Evolutionary conservation across 371 early-diverging fungal genomes (phyloP).

Genomic region (Mortierella sp.): DNA sequence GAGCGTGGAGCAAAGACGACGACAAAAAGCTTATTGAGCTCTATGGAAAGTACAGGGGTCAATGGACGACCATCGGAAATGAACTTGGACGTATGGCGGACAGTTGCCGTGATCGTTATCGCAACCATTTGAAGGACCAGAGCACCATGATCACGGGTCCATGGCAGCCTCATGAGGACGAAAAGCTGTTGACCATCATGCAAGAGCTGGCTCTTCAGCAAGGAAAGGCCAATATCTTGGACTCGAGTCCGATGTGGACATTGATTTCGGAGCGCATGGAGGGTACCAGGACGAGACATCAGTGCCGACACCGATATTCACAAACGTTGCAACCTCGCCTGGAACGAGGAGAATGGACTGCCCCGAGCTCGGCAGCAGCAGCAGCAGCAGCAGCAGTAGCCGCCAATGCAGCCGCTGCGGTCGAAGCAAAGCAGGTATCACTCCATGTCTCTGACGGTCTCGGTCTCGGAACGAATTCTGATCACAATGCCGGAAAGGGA

Average conservation of each 20-base stretch:
- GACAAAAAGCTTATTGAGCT: slow-evolving; percentile 40
- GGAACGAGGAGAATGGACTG: slow-evolving; percentile 54
- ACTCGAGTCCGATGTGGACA: slow-evolving; percentile 44
- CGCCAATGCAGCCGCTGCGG: slow-evolving; percentile 36
- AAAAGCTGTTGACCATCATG: slow-evolving; percentile 37
- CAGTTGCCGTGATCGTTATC: slow-evolving; percentile 52
- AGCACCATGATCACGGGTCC: slow-evolving; percentile 37
- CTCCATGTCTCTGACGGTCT: slow-evolving; percentile 8
- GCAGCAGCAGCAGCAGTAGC: slow-evolving; percentile 46
- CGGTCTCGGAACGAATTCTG: slow-evolving; percentile 7
- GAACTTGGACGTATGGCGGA: slow-evolving; percentile 51
- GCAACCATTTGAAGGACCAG: slow-evolving; percentile 49
- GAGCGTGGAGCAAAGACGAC: slow-evolving; percentile 53
- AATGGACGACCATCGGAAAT: slow-evolving; percentile 44
- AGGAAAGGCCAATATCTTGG: slow-evolving; percentile 40
- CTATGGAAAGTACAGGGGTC: slow-evolving; percentile 37
- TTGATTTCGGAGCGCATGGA: slow-evolving; percentile 45
- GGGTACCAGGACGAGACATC: slow-evolving; percentile 44
- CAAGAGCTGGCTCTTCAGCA: slow-evolving; percentile 43
- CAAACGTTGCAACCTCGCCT: slow-evolving; percentile 52
- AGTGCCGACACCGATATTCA: slow-evolving; percentile 50
- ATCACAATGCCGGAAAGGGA: slow-evolving; percentile 11
- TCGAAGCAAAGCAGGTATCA: slow-evolving; percentile 8
- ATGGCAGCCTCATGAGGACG: slow-evolving; percentile 45
- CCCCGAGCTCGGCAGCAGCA: slow-evolving; percentile 47